Evolutionary conservation across 345 rosid genomes (phyloP), one percentile per base, ranked within the genome.

Genomic region (Pistacia atlantica): DNA sequence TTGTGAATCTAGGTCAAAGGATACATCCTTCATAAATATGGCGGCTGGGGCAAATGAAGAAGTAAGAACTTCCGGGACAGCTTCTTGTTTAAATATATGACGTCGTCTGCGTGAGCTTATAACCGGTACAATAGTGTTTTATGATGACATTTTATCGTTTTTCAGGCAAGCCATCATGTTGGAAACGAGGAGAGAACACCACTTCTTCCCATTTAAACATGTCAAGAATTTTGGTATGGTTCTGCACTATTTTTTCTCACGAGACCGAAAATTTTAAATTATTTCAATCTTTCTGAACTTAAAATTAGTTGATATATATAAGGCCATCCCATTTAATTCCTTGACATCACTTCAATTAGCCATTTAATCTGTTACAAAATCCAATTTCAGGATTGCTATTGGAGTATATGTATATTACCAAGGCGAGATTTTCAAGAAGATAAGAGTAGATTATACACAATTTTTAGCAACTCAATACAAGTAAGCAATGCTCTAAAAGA

Each of bases 21-120:
- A 74, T 55, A 73, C 69, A 11, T 73, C 83, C 16, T 72, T 83
- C 33, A 69, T 83, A 73, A 70, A 80, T 69, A 80, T 76, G 83
- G 72, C 80, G 12, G 72, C 78, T 3, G 83, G 79, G 35, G 85
- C 80, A 66, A 76, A 79, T 56, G 80, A 82, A 46, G 85, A 82
- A 69, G 85, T 82, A 48, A 38, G 75, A 46, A 18, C 38, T 58
- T 57, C 11, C 3, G 33, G 45, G 35, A 31, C 33, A 1, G 2
- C 14, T 66, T 67, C 17, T 69, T 16, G 20, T 63, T n/a, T 33
- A 52, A n/a, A 22, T 25, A 67, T 48, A 67, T 48, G 12, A 7
- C 4, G 10, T 14, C 16, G 6, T 8, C 35, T 38, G 42, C 17
- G n/a, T 49, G 2, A 68, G 51, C 52, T 60, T 68, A 28, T 31